Evolutionary conservation across 169 alveolate species (phyloP), one percentile per base, ranked within the genome.

Genomic region (Perkinsus olseni): DNA sequence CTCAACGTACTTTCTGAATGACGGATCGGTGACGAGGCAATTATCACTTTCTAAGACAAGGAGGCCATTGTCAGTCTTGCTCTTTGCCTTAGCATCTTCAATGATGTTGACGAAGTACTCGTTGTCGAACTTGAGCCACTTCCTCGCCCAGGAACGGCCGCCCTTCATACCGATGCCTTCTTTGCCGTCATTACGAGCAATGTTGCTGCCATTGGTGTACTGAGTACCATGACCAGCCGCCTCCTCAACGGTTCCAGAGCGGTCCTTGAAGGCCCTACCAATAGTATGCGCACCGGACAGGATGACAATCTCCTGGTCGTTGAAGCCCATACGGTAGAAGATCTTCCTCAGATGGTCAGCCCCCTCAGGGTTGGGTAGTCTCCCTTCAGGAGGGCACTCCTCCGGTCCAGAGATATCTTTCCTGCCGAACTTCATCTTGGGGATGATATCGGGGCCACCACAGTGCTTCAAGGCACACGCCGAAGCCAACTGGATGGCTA

Each of bases 231-330:
- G 95, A 92, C 97, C 96, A 94, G 94, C 93, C 74, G 48, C 96
- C 96, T 45, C 94, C 93, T 82, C 92, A 93, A 37, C 95, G 1
- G 51, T 20, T 3, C 37, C 96, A 51, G 95, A 82, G 38, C 96
- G 91, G 37, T 94, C 96, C 82, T 94, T 94, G 21, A 74, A 93
- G 50, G 96, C 95, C 28, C 95, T 74, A 36, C 98, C 98, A 37
- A 96, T 94, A 21, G 97, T 95, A 74, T 96, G 97, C 24, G 95
- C 96, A 17, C 98, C 98, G 91, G 95, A 93, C 0, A 96, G 90
- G 10, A 97, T 97, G 17, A 96, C 98, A 38, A 96, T 93, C 74
- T 95, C 98, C 91, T 94, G 92, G 92, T 95, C 96, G 8, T 92
- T 74, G 91, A 96, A 95, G 48, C 97, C 97, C 95, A 95, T 95